Evolutionary conservation across 768 basidiomycete genomes (phyloP), one percentile per base, ranked within the genome.

Genomic region (Pleurotus salmoneostramineus): DNA sequence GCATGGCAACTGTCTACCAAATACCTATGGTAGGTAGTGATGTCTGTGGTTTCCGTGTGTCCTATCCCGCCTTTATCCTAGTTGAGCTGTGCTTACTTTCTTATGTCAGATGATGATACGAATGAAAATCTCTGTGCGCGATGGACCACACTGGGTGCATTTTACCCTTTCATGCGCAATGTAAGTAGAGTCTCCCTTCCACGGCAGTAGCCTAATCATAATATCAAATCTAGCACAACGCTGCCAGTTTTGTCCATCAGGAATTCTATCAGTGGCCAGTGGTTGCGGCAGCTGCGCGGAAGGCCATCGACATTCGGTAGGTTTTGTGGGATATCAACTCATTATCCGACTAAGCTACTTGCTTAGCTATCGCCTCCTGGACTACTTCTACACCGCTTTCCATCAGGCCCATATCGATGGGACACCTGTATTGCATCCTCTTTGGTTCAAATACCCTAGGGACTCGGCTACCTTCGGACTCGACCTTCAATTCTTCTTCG

Each of bases 91-190:
- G n/a, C n/a, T n/a, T n/a, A n/a, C n/a, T 12, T 27, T 49, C 3
- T 44, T 8, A 3, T 40, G 52, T 21, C 50, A 84, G 84, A 71
- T 34, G 80, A 70, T 0, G 77, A 89, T 65, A 84, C 85, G 1
- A 86, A 87, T 1, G 87, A 87, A 66, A 81, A 77, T 6, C 73
- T 91, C 0, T 89, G 88, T 61, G 83, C 86, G 36, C 74, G 91
- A 37, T 91, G 91, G 89, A 88, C 86, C 8, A 87, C 78, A 74
- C 74, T 91, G 2, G 87, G 87, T 1, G 89, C 86, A 0, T 91
- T 91, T 71, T 84, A 85, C 67, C 88, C 89, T 0, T 91, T 91
- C 76, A 89, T 85, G 83, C 76, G 90, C 6, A 88, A 91, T 65
- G 85, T 86, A 56, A 68, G 83, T 17, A 42, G 3, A 27, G 21